phyloP scores from a whole-genome alignment of 768 basidiomycete genomes.

The Amanita thiersii region DNA sequence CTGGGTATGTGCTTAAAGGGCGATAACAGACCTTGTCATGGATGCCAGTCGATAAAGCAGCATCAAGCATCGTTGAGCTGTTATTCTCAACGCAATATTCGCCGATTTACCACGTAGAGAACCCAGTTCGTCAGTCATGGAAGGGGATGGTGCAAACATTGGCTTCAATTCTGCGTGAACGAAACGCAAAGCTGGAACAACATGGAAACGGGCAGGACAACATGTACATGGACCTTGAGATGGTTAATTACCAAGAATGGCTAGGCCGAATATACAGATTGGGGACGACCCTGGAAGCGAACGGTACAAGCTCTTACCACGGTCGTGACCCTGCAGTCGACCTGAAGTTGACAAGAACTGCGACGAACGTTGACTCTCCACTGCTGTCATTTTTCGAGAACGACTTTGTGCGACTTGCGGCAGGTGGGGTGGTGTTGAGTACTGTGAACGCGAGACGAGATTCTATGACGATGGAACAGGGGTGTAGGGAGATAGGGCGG shows the following conservation, averaged over 20 bases:
- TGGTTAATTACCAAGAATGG: slow-evolving; percentile 21
- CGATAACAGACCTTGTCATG: slow-evolving; percentile 24
- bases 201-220: too few species aligned
- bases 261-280: slow-evolving; percentile 17
- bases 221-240: slow-evolving; percentile 18
- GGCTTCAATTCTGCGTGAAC: slow-evolving; percentile 16
- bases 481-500: slow-evolving; percentile 20
- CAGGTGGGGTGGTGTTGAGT: slow-evolving; percentile 21
- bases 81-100: slow-evolving; percentile 22
- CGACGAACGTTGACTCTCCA: slow-evolving; percentile 19
- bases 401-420: slow-evolving; percentile 23
- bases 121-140: slow-evolving; percentile 28
- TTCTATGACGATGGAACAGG: slow-evolving; percentile 18
- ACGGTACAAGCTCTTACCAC: too few species aligned
- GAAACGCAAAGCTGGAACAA: not conserved
- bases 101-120: slow-evolving; percentile 27
- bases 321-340: too few species aligned
- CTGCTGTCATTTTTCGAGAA: slow-evolving; percentile 23
- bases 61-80: slow-evolving; percentile 20
- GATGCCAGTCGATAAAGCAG: slow-evolving; percentile 27
- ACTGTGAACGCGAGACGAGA: slow-evolving; percentile 18
- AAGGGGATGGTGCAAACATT: slow-evolving; percentile 19
- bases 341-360: too few species aligned
- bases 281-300: too few species aligned
- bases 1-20: too few species aligned